These are phyloP conservation scores for Leptosphaerulina australis DNA, from an alignment of 2,329 filamentous ascomycete species.

Conservation along the genomic window DNA sequence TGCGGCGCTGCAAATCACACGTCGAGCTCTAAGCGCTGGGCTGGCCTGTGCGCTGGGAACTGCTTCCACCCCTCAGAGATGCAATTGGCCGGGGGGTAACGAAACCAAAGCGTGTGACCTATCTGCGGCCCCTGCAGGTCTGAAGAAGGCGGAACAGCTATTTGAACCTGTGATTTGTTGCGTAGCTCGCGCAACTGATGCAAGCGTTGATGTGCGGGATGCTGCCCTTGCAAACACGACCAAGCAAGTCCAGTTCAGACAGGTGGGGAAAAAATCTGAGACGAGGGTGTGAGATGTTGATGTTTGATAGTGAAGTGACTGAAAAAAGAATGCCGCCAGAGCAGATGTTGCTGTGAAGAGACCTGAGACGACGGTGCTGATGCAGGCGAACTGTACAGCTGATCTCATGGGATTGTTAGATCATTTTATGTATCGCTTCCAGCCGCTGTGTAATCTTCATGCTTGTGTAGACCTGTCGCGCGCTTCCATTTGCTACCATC, in stretches of 20 bases:
- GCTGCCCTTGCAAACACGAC: conserved; percentile 31
- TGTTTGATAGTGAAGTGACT: conserved; percentile 24
- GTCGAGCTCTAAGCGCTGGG: conserved; percentile 38
- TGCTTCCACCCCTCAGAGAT: conserved; percentile 17
- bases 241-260: conserved; percentile 7
- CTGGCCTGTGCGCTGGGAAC: conserved; percentile 28
- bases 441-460: conserved; percentile 43
- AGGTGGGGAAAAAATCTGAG: conserved; percentile 29
- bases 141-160: conserved; percentile 24
- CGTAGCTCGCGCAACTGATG: conserved; percentile 28
- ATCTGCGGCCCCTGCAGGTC: conserved; percentile 45
- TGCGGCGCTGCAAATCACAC: conserved; percentile 27
- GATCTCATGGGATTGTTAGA: conserved; percentile 34
- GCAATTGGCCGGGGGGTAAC: conserved; percentile 31
- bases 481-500: conserved; percentile 43
- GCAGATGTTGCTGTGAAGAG: conserved; percentile 30
- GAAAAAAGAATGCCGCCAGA: conserved; percentile 12
- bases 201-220: conserved; percentile 33
- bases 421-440: conserved; percentile 45
- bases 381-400: conserved; percentile 31
- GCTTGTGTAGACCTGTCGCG: conserved; percentile 41
- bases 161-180: conserved; percentile 36
- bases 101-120: conserved; percentile 47
- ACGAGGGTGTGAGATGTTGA: conserved; percentile 38
- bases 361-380: conserved; percentile 24